These are phyloP conservation scores for Elaeagnus macrophylla DNA, from an alignment of 306 rosid species.

Conservation along the genomic window DNA sequence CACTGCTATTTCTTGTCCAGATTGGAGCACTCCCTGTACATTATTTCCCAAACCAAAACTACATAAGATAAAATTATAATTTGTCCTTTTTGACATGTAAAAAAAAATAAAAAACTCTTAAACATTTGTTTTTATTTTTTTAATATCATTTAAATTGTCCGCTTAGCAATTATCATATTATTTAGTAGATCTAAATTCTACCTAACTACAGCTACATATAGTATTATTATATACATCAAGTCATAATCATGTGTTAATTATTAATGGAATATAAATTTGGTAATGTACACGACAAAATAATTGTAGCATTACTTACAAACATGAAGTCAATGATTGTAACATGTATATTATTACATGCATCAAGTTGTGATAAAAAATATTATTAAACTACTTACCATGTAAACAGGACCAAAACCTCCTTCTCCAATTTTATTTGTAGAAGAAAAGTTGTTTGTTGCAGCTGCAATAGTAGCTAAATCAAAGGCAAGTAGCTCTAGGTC, in stretches of 20 bases:
- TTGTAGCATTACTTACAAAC: background rate
- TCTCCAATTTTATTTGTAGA: conserved; percentile 7
- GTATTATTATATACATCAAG: too few relatives aligned
- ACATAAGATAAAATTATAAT: too few relatives aligned
- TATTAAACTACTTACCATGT: background rate
- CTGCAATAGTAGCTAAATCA: conserved; percentile 7
- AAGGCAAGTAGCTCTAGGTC: conserved; percentile 4
- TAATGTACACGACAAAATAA: background rate
- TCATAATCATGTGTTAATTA: too few relatives aligned
- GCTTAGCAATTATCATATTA: too few relatives aligned
- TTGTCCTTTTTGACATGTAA: too few relatives aligned
- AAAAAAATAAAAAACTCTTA: too few relatives aligned
- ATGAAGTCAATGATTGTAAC: background rate
- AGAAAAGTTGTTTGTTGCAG: conserved; percentile 12
- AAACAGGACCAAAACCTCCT: conserved; percentile 16
- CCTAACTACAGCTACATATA: too few relatives aligned
- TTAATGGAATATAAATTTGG: too few relatives aligned
- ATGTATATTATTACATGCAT: background rate
- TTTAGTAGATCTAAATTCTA: background rate
- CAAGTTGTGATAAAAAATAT: background rate
- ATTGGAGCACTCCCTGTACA: conserved; percentile 6
- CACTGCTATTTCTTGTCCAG: conserved; percentile 18
- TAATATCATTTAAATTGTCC: too few relatives aligned
- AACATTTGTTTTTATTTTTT: too few relatives aligned
- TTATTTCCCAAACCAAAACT: too few relatives aligned